Evolutionary conservation across 73 alveolate genomes (phyloP).

Genomic region (Paramecium pentaurelia): DNA sequence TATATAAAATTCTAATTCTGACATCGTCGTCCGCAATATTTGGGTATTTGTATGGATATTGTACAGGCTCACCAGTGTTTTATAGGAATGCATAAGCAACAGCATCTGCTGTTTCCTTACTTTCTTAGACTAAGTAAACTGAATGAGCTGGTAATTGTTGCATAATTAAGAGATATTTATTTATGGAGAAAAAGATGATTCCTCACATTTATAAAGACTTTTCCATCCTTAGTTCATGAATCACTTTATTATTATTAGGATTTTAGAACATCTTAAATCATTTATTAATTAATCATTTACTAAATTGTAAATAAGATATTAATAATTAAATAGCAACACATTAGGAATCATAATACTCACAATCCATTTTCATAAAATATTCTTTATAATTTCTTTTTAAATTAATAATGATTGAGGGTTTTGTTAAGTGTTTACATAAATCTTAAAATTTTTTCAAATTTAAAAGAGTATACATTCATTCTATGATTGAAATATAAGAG

Average conservation of each 20-base stretch:
- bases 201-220: neutral
- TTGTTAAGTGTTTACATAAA: neutral
- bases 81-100: conserved; percentile 12
- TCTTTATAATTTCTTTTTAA: too few relatives aligned
- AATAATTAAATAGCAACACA: neutral
- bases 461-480: neutral
- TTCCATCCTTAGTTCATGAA: neutral
- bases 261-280: neutral
- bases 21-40: conserved; percentile 67
- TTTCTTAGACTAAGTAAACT: neutral
- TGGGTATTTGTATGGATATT: conserved; percentile 46
- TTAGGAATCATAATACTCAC: neutral
- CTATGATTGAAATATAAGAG: neutral
- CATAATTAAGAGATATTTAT: conserved; percentile 17
- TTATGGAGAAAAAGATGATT: neutral
- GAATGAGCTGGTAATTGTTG: conserved; percentile 41
- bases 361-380: neutral
- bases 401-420: neutral
- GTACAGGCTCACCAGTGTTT: neutral
- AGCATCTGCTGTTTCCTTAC: conserved; percentile 42
- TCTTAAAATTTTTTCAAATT: too few relatives aligned
- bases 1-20: conserved; percentile 65
- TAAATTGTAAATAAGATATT: neutral
- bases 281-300: neutral
- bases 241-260: neutral